A percentile compares a stretch with the other conserved stretches of the same genome.
phyloP scores from a whole-genome alignment of 2,329 filamentous ascomycete species.

The Niveomyces coronatus region DNA sequence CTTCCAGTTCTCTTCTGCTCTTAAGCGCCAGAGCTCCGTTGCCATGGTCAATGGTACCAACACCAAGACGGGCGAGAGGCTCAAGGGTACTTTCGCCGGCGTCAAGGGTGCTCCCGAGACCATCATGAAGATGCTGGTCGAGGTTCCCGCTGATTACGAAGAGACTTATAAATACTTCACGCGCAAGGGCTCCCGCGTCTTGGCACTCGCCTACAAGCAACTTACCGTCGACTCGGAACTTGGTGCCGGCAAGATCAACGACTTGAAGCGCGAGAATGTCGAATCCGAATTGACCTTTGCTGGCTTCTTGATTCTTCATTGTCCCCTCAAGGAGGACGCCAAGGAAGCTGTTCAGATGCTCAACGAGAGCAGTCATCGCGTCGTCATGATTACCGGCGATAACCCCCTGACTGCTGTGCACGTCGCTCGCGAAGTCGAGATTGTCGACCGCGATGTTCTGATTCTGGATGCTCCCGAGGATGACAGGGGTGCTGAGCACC shows the following conservation, averaged over 20 bases:
- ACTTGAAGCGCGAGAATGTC: constrained; percentile 85
- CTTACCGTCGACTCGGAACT: constrained; percentile 73
- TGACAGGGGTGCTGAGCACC: constrained; percentile 65
- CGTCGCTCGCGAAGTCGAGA: constrained; percentile 90
- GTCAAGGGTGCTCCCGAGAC: constrained; percentile 98
- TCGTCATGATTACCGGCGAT: constrained; percentile 98
- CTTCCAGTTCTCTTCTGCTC: constrained; percentile 94
- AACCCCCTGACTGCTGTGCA: constrained; percentile 95
- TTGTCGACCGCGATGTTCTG: constrained; percentile 88
- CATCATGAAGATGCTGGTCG: constrained; percentile 83
- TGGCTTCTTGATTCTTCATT: constrained; percentile 91
- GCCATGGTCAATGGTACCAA: constrained; percentile 70
- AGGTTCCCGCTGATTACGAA: constrained; percentile 79
- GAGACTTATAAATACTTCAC: constrained; percentile 99
- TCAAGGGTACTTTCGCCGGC: constrained; percentile 79
- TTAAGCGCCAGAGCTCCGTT: constrained; percentile 93
- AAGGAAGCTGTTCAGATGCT: constrained; percentile 91
- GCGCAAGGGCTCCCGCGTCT: constrained; percentile 84
- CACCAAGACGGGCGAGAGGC: constrained; percentile 60
- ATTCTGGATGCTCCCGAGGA: constrained; percentile 94
- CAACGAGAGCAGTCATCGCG: constrained; percentile 96
- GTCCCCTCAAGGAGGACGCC: constrained; percentile 91
- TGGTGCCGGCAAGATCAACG: constrained; percentile 76
- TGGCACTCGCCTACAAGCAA: constrained; percentile 90
- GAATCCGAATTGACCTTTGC: constrained; percentile 80